Conservation (phyloP, 2,329 filamentous ascomycete genomes). For the Aspergillus eucalypticola region DNA sequence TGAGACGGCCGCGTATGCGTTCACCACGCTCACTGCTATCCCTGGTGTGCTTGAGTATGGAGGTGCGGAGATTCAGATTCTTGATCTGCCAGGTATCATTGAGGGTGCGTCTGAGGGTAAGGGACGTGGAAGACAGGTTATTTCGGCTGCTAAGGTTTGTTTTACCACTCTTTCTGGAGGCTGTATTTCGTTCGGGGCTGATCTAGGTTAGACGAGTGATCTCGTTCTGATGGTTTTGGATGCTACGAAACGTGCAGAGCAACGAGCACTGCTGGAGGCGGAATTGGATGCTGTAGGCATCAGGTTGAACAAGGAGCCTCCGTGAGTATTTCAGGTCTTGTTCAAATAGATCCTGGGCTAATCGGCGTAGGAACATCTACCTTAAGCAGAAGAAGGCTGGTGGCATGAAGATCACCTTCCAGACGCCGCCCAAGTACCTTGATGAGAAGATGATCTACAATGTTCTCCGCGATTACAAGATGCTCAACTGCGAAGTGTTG, state of each 20-base stretch:
- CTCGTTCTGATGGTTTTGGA: constrained; percentile 96
- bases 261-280: constrained; percentile 82
- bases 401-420: constrained; percentile 98
- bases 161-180: too few species aligned
- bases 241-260: constrained; percentile 93
- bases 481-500: constrained; percentile 94
- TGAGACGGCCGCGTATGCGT: constrained; percentile 92
- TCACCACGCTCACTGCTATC: constrained; percentile 96
- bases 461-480: constrained; percentile 97
- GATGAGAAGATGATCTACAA: constrained; percentile 99
- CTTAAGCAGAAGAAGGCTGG: constrained; percentile 94
- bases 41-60: constrained; percentile 97
- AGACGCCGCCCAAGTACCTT: constrained; percentile 80
- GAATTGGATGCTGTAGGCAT: constrained; percentile 96
- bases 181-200: neutral
- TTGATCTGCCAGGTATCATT: constrained; percentile 97
- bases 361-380: constrained; percentile 79
- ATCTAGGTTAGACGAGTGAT: constrained; percentile 70
- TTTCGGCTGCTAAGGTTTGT: constrained; percentile 81
- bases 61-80: constrained; percentile 94
- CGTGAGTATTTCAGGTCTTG: constrained; percentile 55
- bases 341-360: neutral
- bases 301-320: constrained; percentile 84
- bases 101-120: constrained; percentile 96
- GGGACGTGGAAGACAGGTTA: constrained; percentile 91